Base-by-base conservation (phyloP, 2,329 filamentous ascomycete species). In the Penicillium sp. region DNA sequence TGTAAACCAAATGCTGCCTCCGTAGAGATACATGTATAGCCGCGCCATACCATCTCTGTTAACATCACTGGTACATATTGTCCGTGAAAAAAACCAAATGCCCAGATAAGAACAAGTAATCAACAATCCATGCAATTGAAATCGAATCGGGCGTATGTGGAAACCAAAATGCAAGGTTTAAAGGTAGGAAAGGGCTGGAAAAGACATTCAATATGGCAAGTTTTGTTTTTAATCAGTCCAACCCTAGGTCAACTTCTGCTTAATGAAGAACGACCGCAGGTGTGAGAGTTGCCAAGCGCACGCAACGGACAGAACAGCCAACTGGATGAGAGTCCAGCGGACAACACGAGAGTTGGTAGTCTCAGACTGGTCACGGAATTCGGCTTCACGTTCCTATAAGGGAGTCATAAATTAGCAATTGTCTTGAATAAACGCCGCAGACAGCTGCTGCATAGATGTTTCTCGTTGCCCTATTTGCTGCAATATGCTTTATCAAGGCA, bases 201-300 rank as follows among this genome's bases (percentile, higher is more conserved):
- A 54, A 48, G 35, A 55, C 41, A 55, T 56, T 50, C 33, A 54
- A 27, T 42, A 51, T 41, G 40, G 46, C 42, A 51, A 33, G 22
- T 49, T 49, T 23, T 26, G 25, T 41, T 41, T 42, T 33, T 23
- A 25, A 43, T 42, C 33, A 14, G 35, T 49, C 27, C 26, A 40
- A 37, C 46, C 46, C 77, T 85, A 99, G 57, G 94, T 97, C 74
- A 99, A 86, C 84, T 99, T 99, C 81, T 97, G 93, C 84, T 99
- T 99, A 82, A 99, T 99, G 81, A 99, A 99, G 84, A 99, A 99
- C 45, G 90, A 89, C 66, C 94, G 85, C 67, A 99, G 83, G 77
- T 99, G 93, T 51, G 92, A 96, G 45, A 99, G 82, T 77, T 99
- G 94, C 94, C 94, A 99, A 58, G 91, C 90, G 78, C 94, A 99